Evolutionary conservation across 148 eudicot genomes (phyloP).

Genomic region (Rhododendron vialii): DNA sequence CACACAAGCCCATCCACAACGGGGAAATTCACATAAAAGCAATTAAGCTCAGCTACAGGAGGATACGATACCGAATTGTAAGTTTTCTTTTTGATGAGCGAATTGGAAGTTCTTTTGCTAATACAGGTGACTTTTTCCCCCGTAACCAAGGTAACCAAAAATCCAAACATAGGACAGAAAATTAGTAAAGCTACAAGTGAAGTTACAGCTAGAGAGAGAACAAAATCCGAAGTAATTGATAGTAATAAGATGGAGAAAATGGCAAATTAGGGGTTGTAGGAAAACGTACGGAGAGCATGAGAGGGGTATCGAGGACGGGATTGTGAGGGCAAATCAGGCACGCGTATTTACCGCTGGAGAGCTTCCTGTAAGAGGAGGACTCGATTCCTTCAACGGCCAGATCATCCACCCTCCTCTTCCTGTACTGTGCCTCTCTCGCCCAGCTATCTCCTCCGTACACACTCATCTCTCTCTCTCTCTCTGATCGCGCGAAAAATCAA

Average conservation of each 20-base stretch:
- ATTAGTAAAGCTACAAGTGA: not conserved
- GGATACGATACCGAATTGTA: not conserved
- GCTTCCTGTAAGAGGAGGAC: slow-evolving; percentile 43
- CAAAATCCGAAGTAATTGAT: not conserved
- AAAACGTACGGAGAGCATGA: slow-evolving; percentile 47
- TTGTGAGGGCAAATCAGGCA: slow-evolving; percentile 52
- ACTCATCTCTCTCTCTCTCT: slow-evolving; percentile 31
- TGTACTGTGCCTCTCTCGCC: slow-evolving; percentile 53
- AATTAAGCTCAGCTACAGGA: not conserved
- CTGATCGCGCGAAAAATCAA: not conserved
- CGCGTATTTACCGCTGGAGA: slow-evolving; percentile 48
- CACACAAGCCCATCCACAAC: not conserved
- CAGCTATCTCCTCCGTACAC: slow-evolving; percentile 66
- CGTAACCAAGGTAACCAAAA: not conserved
- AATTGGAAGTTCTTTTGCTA: not conserved
- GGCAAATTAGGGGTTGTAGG: not conserved
- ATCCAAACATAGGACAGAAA: not conserved
- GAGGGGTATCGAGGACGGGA: slow-evolving; percentile 55
- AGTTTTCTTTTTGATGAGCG: not conserved
- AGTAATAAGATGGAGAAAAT: not conserved
- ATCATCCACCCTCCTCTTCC: slow-evolving; percentile 54
- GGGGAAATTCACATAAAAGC: not conserved
- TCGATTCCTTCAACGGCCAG: slow-evolving; percentile 34
- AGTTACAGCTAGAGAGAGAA: not conserved
- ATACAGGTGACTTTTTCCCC: not conserved